phyloP scores from a whole-genome alignment of 164 flowering plant species.

The Buxus sempervirens region DNA sequence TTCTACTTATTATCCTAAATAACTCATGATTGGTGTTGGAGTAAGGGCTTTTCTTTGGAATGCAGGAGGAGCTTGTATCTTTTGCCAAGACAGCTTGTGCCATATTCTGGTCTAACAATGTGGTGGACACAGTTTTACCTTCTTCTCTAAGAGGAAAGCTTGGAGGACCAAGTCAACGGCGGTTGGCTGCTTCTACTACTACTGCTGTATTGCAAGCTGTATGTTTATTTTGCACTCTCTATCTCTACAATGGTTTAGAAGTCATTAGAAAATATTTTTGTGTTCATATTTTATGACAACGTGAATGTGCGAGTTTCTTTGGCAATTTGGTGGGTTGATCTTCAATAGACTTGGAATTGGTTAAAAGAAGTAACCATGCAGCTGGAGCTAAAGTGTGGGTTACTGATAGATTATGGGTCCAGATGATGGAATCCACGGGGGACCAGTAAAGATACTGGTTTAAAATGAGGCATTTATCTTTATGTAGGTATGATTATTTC shows the following conservation, averaged over 20 bases:
- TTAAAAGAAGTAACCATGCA: not conserved
- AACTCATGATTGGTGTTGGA: not conserved
- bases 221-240: conserved; percentile 22
- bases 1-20: not conserved
- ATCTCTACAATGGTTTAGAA: not conserved
- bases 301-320: not conserved
- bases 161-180: conserved; percentile 95
- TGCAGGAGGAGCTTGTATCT: conserved; percentile 69
- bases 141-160: conserved; percentile 77
- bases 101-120: conserved; percentile 49
- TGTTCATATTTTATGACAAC: not conserved
- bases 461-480: no score
- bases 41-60: conserved; percentile 4
- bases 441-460: no score
- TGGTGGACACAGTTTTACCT: conserved; percentile 43
- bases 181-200: conserved; percentile 55
- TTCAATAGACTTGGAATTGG: not conserved
- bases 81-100: conserved; percentile 58
- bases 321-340: not conserved
- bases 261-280: no score
- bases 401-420: not conserved
- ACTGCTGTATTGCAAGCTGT: conserved; percentile 78
- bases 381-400: not conserved
- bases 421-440: no score
- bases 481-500: no score